Base-by-base conservation (phyloP, 2,329 filamentous ascomycete genomes). In the Atkinsonella texensis region DNA sequence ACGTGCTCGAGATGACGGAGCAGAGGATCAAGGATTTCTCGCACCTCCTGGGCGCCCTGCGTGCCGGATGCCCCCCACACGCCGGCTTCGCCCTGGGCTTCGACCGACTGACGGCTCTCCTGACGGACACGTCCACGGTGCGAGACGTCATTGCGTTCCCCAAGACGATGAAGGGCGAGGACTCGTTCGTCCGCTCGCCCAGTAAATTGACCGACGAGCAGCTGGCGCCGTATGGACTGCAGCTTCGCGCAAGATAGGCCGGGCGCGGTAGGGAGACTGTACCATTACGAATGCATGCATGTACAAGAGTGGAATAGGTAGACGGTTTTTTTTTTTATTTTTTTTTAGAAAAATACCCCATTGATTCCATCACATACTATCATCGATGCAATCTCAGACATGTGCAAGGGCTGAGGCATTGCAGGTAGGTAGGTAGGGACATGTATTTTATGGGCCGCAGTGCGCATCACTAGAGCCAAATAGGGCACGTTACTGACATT, bases 111-210 rank as follows among this genome's bases (percentile, higher is more conserved):
- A 76, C 93, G 40, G 85, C 91, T 0, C 72, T 95, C 1, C 79
- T 98, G 74, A 79, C 85, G 20, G 85, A 84, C 1, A 84, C 79
- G 33, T 76, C 85, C 11, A 89, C 85, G 1, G 85, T 98, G 3
- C 75, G 87, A 54, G 91, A 98, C 70, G 91, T 98, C 1, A 96
- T 98, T 67, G 90, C 90, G 0, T 98, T 98, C 63, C 94, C 93
- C 0, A 98, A 98, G 74, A 90, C 81, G 55, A 89, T 89, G 55
- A 89, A 83, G 64, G 90, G 93, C 0, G 87, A 95, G 63, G 93
- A 98, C 69, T 68, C 81, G 52, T 79, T 95, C 67, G 88, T 95
- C 2, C 82, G 80, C 59, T 87, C 87, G 55, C 93, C 93, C 0
- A 83, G 83, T 48, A 66, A 65, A 56, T 74, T 95, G 56, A 86